Evolutionary conservation across 176 grass and related monocot species (phyloP).

Genomic region (Eragrostis curvula): DNA sequence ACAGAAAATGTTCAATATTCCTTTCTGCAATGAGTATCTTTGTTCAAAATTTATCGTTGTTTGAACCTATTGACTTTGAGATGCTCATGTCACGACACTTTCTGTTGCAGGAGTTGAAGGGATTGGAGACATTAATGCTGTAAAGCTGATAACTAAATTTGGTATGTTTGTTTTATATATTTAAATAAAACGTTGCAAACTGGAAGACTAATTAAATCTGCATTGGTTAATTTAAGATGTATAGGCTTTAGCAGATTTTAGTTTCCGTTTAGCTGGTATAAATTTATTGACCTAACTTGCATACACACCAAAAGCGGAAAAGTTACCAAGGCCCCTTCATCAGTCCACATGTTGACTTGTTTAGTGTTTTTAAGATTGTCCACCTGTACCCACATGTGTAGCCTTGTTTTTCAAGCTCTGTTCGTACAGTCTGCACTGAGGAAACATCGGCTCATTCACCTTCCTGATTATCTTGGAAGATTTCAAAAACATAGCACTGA

Average conservation of each 20-base stretch:
- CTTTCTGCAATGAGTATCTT: conserved; percentile 10
- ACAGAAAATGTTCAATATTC: neutral
- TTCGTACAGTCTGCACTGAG: neutral
- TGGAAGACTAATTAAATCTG: conserved; percentile 3
- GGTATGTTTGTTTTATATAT: conserved; percentile 58
- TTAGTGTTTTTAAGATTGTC: neutral
- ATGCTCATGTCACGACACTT: conserved; percentile 8
- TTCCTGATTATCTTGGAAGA: conserved; percentile 21
- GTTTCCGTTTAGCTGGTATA: conserved; percentile 13
- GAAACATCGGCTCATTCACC: neutral
- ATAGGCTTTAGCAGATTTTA: conserved; percentile 14
- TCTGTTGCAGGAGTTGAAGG: conserved; percentile 87
- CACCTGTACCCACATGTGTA: neutral
- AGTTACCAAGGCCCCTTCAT: neutral
- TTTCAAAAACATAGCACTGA: conserved; percentile 14
- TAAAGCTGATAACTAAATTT: conserved; percentile 85
- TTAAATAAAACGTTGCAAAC: conserved; percentile 17
- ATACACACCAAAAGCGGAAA: conserved; percentile 3
- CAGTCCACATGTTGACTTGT: conserved; percentile 20
- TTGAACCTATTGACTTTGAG: neutral
- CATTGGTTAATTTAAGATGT: neutral
- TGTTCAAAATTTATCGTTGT: conserved; percentile 24
- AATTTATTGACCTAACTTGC: conserved; percentile 23
- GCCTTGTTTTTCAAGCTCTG: conserved; percentile 32
- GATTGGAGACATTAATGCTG: conserved; percentile 84